A percentile compares a stretch with the other conserved stretches of the same genome.
phyloP scores from a whole-genome alignment of 306 rosid genomes.

The Citrullus amarus region DNA sequence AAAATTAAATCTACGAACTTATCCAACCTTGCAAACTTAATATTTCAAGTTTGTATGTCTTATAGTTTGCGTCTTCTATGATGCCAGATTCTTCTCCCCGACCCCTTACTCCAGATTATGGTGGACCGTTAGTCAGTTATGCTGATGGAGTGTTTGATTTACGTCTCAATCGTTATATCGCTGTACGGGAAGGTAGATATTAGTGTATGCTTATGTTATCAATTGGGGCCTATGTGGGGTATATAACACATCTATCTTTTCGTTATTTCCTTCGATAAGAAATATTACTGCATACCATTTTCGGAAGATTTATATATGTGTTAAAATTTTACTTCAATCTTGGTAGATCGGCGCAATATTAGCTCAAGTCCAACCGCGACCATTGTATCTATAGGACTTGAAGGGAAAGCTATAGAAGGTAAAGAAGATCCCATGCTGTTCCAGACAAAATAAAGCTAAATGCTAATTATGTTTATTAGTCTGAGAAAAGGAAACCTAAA shows the following conservation, averaged over 20 bases:
- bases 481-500: background rate
- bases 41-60: background rate
- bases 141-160: conserved; percentile 77
- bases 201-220: background rate
- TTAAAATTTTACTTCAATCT: background rate
- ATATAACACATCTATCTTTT: background rate
- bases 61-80: background rate
- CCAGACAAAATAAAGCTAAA: background rate
- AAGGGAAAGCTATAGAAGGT: conserved; percentile 31
- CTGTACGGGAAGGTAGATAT: conserved; percentile 63
- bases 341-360: conserved; percentile 50
- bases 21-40: background rate
- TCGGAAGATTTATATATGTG: background rate
- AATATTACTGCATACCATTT: background rate
- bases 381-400: conserved; percentile 43
- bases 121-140: conserved; percentile 53
- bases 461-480: background rate
- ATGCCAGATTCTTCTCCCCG: conserved; percentile 42
- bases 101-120: conserved; percentile 68
- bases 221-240: background rate
- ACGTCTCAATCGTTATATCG: conserved; percentile 49
- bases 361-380: conserved; percentile 41
- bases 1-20: background rate
- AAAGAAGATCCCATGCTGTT: background rate
- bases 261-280: background rate